Conservation (phyloP, 116 monocot genomes). For the Cymodocea nodosa region DNA sequence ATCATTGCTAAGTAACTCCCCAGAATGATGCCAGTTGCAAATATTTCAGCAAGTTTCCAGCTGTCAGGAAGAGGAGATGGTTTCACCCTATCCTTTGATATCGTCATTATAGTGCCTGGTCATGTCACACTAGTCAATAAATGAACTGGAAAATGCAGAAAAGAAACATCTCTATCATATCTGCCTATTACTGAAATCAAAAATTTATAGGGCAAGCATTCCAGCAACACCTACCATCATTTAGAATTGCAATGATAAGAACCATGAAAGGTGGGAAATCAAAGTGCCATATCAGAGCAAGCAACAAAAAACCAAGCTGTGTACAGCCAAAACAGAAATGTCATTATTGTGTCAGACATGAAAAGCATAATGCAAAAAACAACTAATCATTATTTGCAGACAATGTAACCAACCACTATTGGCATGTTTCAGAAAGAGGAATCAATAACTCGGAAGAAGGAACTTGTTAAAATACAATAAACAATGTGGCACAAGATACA, state of each 20-base stretch:
- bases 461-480: too few relatives aligned
- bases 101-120: constrained; percentile 98
- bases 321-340: background rate
- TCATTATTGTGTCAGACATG: too few relatives aligned
- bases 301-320: constrained; percentile 99
- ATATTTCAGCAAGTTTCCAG: constrained; percentile 97
- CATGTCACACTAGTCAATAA: background rate
- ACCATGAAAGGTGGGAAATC: constrained; percentile 99
- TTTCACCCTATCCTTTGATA: constrained; percentile 97
- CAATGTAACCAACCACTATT: too few relatives aligned
- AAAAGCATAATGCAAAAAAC: too few relatives aligned
- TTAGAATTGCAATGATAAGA: constrained; percentile 96
- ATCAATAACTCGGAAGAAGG: too few relatives aligned
- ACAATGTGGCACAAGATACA: too few relatives aligned
- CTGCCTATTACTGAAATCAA: too few relatives aligned
- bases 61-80: constrained; percentile 95
- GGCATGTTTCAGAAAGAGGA: too few relatives aligned
- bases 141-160: background rate
- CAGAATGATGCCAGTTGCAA: constrained; percentile 85
- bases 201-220: too few relatives aligned
- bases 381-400: too few relatives aligned
- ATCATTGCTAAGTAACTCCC: constrained; percentile 94
- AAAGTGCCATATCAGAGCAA: constrained; percentile 95
- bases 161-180: too few relatives aligned
- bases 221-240: constrained; percentile 52